A percentile compares a stretch with the other conserved stretches of the same genome.
phyloP scores from a whole-genome alignment of 345 rosid species.

The Toxicodendron radicans region DNA sequence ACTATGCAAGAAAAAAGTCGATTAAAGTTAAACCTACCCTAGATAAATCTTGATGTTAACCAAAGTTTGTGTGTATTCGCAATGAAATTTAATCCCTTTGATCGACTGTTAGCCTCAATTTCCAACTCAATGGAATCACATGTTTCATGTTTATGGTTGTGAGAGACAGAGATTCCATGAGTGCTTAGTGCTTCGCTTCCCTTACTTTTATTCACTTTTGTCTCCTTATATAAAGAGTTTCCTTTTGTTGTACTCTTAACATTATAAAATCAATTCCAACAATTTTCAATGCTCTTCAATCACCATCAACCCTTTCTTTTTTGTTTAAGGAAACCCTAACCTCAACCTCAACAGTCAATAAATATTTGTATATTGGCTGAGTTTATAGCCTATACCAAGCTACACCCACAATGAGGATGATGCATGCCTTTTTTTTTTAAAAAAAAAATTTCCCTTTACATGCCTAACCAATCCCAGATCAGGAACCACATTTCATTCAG shows the following conservation, averaged over 20 bases:
- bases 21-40: too few relatives aligned
- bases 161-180: background rate
- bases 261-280: background rate
- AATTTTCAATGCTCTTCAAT: conserved; percentile 9
- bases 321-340: conserved; percentile 26
- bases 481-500: background rate
- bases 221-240: background rate
- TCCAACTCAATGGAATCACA: background rate
- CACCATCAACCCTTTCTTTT: conserved; percentile 10
- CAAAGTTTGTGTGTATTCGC: too few relatives aligned
- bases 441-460: background rate
- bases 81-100: background rate
- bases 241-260: background rate
- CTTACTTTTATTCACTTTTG: background rate
- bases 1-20: too few relatives aligned
- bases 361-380: background rate
- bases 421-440: background rate
- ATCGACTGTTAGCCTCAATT: background rate
- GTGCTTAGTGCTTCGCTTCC: conserved; percentile 11
- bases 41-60: too few relatives aligned
- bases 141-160: background rate
- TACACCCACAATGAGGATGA: background rate
- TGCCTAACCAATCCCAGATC: background rate
- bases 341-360: background rate
- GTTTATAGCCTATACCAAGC: background rate